Percentiles rank a stretch among this genome's conserved stretches.
Conservation (phyloP, 768 basidiomycete species). For the Pleurotus cornucopiae region DNA sequence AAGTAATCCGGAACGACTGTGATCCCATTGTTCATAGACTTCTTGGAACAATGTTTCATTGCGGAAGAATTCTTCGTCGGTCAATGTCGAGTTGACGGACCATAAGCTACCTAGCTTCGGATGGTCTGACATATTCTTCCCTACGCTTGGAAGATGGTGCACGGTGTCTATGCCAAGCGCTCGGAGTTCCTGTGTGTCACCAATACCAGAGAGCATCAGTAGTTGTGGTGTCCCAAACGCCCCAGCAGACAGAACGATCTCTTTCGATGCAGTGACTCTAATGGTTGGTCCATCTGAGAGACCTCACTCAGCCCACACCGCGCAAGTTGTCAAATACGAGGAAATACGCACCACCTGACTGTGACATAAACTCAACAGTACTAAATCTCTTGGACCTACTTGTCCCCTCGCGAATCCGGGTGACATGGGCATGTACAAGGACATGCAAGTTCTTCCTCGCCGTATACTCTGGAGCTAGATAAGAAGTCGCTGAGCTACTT, state of each 20-base stretch:
- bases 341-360: background rate
- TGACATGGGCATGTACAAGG: conserved; percentile 25
- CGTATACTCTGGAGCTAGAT: conserved; percentile 20
- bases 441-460: conserved; percentile 26
- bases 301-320: background rate
- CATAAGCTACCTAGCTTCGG: conserved; percentile 12
- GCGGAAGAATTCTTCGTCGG: conserved; percentile 20
- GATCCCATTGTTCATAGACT: conserved; percentile 23
- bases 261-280: conserved; percentile 23
- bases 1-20: conserved; percentile 18
- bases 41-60: conserved; percentile 17
- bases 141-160: conserved; percentile 29
- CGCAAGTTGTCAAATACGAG: background rate
- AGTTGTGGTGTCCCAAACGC: conserved; percentile 13
- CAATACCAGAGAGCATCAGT: background rate
- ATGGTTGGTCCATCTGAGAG: background rate
- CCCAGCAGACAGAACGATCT: conserved; percentile 36
- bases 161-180: conserved; percentile 25
- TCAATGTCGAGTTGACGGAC: conserved; percentile 22
- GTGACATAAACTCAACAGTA: background rate
- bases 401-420: background rate
- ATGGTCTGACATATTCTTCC: conserved; percentile 31
- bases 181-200: background rate
- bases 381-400: background rate
- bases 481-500: conserved; percentile 26